Evolutionary conservation across 2,329 filamentous ascomycete species (phyloP), one percentile per base, ranked within the genome.

Genomic region (Ascosphaera aggregata): DNA sequence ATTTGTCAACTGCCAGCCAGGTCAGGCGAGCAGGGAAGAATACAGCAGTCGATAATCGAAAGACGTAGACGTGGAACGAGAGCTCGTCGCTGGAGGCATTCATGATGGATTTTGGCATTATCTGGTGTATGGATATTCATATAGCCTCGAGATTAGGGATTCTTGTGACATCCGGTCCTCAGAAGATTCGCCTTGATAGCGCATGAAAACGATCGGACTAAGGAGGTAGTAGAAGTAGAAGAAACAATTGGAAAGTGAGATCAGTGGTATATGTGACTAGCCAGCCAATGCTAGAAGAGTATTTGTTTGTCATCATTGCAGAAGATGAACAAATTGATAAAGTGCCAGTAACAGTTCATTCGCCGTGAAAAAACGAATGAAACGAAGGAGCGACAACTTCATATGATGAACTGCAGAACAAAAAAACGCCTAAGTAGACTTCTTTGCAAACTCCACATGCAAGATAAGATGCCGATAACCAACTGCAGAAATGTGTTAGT

Each of bases 381-480:
- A n/a, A 39, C 39, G 40, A 43, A 39, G 42, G 31, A 38, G 38
- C 39, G 43, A 42, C 40, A 39, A 20, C 36, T 27, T 34, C 18
- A 40, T 17, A 41, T 18, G 19, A 18, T 18, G 11, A 40, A 24
- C n/a, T 41, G 22, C 24, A 18, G 42, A 42, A 43, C 38, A 43
- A 37, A 36, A 36, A 18, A 37, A 52, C n/a, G n/a, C 43, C 47
- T 56, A 56, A 49, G 57, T 49, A 45, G 58, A 48, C 44, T 61
- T 55, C 55, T 65, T 66, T 40, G 63, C 63, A 48, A 66, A 66
- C 49, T 66, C 63, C 46, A 66, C 63, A 44, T 61, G 61, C 39
- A 66, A 54, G 49, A 66, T 66, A 47, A 66, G 55, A 53, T 65
- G 62, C 46, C 61, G 61, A 49, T 65, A 66, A 51, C 63, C 63